Evolutionary conservation across 306 rosid species (phyloP), one percentile per base, ranked within the genome.

Genomic region (Vigna reflexopilosa): DNA sequence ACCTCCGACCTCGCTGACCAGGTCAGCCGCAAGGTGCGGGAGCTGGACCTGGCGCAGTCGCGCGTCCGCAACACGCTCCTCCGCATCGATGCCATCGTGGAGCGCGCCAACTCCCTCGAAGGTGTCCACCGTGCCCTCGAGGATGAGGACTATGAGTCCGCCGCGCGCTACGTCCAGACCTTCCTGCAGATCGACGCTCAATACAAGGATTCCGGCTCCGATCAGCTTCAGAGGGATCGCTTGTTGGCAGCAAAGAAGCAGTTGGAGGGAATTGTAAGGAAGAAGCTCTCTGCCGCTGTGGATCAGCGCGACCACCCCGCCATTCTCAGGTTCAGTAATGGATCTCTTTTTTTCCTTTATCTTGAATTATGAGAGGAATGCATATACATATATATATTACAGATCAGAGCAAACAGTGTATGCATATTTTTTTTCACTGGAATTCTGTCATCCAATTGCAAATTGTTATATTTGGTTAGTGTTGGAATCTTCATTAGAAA

Each of bases 41-140:
- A 94, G 73, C 97, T 94, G 67, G 98, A 94, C 83, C 81, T 95
- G 13, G 98, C 98, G 0, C 97, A 95, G 74, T 95, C 98, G 19
- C 93, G 93, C 22, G 98, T 95, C 57, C 82, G 85, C 4, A 80
- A 92, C 79, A 95, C 97, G 24, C 89, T 95, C 30, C 91, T 81
- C 59, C 93, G 97, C 42, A 86, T 95, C 38, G 97, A 95, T 58
- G 95, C 98, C 66, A 88, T 95, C 45, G 97, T 91, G 0, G 92
- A 92, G 76, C 83, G 93, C 22, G 90, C 87, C 20, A 89, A 83
- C 78, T 95, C 95, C 71, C 86, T 92, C 40, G 97, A 95, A 20
- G 97, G 97, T 6, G 95, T 89, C 0, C 79, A 83, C 71, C 81
- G 77, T 9, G 93, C 97, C 2, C 91, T 95, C 1, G 91, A 87